A percentile compares a stretch with the other conserved stretches of the same genome.
Evolutionary conservation across 768 basidiomycete genomes (phyloP).

Genomic region (Phylloporus sp.): DNA sequence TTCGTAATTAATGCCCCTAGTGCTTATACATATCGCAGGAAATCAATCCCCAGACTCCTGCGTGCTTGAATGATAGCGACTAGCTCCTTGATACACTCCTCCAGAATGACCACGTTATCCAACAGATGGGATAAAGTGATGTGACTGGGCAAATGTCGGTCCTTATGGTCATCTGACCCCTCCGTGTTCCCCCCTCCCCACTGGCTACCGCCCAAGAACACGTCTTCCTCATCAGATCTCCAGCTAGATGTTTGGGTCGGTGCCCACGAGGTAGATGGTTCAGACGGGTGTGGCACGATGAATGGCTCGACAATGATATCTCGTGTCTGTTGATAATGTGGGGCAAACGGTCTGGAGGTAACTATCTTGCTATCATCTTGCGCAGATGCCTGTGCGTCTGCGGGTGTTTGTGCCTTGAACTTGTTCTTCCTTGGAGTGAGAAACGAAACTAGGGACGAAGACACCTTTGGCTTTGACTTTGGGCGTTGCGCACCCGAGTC

Average conservation of each 20-base stretch:
- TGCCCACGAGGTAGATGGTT: slow-evolving; percentile 58
- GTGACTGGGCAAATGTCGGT: slow-evolving; percentile 34
- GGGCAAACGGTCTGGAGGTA: slow-evolving; percentile 74
- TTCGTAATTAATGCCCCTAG: slow-evolving; percentile 1
- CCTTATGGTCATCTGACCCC: slow-evolving; percentile 16
- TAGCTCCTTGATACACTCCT: slow-evolving; percentile 93
- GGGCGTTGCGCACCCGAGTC: slow-evolving; percentile 35
- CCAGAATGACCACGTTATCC: slow-evolving; percentile 92
- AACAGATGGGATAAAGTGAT: slow-evolving; percentile 80
- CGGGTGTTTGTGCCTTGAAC: slow-evolving; percentile 28
- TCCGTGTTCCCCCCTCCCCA: slow-evolving; percentile 38
- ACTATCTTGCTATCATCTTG: slow-evolving; percentile 39
- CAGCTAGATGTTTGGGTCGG: slow-evolving; percentile 49
- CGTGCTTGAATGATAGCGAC: slow-evolving; percentile 82
- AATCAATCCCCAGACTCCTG: slow-evolving; percentile 79
- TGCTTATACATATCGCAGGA: slow-evolving; percentile 66
- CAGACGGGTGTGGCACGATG: slow-evolving; percentile 50
- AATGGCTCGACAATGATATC: slow-evolving; percentile 70
- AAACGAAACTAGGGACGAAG: slow-evolving; percentile 72
- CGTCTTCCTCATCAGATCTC: slow-evolving; percentile 65
- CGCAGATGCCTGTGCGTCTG: slow-evolving; percentile 47
- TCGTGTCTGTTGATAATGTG: slow-evolving; percentile 79
- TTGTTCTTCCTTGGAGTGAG: slow-evolving; percentile 74
- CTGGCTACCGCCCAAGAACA: slow-evolving; percentile 49
- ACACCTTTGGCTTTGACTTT: slow-evolving; percentile 50